Evolutionary conservation across 2,329 filamentous ascomycete genomes (phyloP), one percentile per base, ranked within the genome.

Genomic region (Sporothrix sp.): DNA sequence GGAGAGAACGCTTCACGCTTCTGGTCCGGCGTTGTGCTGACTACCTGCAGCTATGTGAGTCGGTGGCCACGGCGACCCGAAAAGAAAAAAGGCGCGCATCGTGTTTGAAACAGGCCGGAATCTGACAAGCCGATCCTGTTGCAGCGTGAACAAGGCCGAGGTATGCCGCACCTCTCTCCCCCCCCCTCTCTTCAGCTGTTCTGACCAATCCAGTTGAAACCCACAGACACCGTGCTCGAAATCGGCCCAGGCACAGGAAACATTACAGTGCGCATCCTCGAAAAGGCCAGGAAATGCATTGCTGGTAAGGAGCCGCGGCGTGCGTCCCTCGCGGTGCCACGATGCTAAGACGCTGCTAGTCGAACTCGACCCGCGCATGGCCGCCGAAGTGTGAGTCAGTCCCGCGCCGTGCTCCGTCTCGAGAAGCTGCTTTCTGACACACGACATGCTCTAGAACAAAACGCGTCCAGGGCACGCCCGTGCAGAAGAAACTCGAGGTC

Each of bases 321-420:
- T 25, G 7, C n/a, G 4, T 18, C 23, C n/a, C 7, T 13, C 14
- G 28, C 3, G 8, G 7, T 33, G 11, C 3, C 14, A 25, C 14
- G 5, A 20, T 36, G 14, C 39, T 50, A 32, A 50, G 39, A 23
- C 6, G 16, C 14, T 2, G 20, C n/a, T 2, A 63, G 87, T 96
- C 46, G 93, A 98, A 71, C 77, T 96, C 65, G 93, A 98, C 69
- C 90, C 93, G 18, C 78, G 93, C 62, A 97, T 97, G 93, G 89
- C 88, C 11, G 91, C 91, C 53, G 93, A 97, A 70, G 78, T 96
- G 56, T 58, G 28, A 93, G 87, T 40, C 95, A 91, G 84, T n/a
- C 20, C 18, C 20, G 18, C 39, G 14, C 25, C 13, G 7, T 6
- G 23, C 13, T 8, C 10, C 9, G 7, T 20, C 44, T 30, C n/a